Conservation (phyloP, 306 rosid genomes). For the Ceratonia siliqua region DNA sequence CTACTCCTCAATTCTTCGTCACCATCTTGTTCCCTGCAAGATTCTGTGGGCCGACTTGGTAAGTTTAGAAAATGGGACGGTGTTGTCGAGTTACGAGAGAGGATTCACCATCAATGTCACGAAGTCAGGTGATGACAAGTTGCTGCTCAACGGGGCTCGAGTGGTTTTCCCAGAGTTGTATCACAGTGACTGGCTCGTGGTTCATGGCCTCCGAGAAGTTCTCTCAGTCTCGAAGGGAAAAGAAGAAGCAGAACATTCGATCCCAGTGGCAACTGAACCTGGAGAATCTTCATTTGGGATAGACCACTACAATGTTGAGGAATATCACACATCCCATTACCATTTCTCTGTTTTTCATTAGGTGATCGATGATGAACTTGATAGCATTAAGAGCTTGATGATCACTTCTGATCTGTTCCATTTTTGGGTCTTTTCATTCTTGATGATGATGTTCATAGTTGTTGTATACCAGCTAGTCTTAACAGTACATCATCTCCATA, state of each 20-base stretch:
- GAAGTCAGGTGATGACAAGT: neutral
- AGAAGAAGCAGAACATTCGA: neutral
- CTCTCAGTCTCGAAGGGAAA: conserved; percentile 27
- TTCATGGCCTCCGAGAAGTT: conserved; percentile 42
- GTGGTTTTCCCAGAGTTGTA: conserved; percentile 50
- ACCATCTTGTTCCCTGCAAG: conserved; percentile 60
- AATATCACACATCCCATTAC: conserved; percentile 19
- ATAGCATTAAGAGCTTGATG: neutral
- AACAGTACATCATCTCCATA: neutral
- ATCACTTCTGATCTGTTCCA: neutral
- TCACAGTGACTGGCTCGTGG: conserved; percentile 40
- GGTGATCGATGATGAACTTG: conserved; percentile 14
- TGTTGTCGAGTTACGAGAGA: conserved; percentile 37
- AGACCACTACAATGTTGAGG: neutral
- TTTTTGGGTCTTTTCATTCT: neutral
- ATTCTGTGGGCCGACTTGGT: conserved; percentile 49
- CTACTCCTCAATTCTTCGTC: conserved; percentile 38
- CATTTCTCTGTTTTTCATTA: conserved; percentile 46
- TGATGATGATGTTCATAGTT: neutral
- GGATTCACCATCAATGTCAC: conserved; percentile 46
- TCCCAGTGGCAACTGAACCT: neutral
- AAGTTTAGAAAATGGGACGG: conserved; percentile 35
- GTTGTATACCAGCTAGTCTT: neutral
- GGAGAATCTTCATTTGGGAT: neutral
- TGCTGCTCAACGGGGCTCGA: conserved; percentile 42